Conservation (phyloP, 164 flowering plant genomes). For the Aristolochia fimbriata region DNA sequence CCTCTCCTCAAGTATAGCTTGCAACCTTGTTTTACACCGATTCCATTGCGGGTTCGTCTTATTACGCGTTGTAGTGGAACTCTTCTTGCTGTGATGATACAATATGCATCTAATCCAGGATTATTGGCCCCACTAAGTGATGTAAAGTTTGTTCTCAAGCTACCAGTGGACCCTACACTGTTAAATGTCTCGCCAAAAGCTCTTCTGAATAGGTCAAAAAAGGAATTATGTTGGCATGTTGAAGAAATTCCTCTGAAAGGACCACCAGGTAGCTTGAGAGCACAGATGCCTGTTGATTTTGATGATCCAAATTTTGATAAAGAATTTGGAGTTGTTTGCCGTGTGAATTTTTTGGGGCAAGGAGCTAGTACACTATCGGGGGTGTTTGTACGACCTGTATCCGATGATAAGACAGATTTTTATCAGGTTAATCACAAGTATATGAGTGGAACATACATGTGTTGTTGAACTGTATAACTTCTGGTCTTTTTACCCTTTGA, state of each 20-base stretch:
- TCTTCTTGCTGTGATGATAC: constrained; percentile 90
- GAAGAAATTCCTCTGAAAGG: constrained; percentile 73
- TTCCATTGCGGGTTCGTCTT: constrained; percentile 83
- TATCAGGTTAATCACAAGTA: constrained; percentile 70
- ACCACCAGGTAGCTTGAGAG: constrained; percentile 67
- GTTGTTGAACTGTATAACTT: constrained; percentile 31
- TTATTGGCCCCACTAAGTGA: constrained; percentile 56
- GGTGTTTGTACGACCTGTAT: constrained; percentile 50
- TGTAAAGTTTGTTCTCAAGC: constrained; percentile 67
- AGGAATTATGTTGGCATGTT: constrained; percentile 83
- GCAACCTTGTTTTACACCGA: constrained; percentile 66
- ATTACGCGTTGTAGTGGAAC: constrained; percentile 78
- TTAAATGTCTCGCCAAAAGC: constrained; percentile 92
- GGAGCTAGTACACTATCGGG: constrained; percentile 71
- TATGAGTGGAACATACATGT: constrained; percentile 60
- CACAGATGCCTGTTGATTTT: constrained; percentile 76
- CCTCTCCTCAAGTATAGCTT: constrained; percentile 78
- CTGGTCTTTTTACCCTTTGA: too few relatives aligned
- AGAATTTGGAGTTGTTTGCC: constrained; percentile 56
- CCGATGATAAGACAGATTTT: constrained; percentile 80
- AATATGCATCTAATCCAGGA: constrained; percentile 80
- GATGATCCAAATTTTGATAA: constrained; percentile 50
- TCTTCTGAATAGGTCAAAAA: constrained; percentile 69
- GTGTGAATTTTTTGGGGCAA: constrained; percentile 68
- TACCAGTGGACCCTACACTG: constrained; percentile 83